These are phyloP conservation scores for Metarhizium rileyi DNA, from an alignment of 2,329 filamentous ascomycete genomes.

Conservation along the genomic window DNA sequence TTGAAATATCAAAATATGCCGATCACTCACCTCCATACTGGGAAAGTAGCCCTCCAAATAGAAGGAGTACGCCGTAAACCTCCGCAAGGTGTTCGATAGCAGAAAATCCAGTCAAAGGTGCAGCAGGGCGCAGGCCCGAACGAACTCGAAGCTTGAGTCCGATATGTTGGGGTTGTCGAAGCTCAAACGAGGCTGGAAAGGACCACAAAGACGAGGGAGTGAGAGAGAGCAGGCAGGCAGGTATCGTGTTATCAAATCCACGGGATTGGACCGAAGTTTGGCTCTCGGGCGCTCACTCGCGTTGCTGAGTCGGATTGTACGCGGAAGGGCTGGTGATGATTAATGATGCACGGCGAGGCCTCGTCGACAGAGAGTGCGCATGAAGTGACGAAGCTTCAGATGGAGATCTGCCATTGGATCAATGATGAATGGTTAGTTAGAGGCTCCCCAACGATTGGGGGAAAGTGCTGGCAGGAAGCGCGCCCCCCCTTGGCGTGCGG, in stretches of 20 bases:
- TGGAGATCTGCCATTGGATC: not conserved
- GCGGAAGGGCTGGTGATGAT: not conserved
- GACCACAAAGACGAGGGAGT: not conserved
- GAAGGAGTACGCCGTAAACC: not conserved
- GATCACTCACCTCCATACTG: slow-evolving; percentile 9
- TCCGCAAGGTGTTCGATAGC: not conserved
- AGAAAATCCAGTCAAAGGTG: not conserved
- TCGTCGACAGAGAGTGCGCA: not conserved
- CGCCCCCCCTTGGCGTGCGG: no score
- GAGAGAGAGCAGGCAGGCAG: not conserved
- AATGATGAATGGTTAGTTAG: not conserved
- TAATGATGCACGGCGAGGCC: not conserved
- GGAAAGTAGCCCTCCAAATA: not conserved
- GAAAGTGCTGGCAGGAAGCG: not conserved
- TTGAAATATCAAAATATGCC: not conserved
- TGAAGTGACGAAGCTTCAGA: not conserved
- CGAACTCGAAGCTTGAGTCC: no score
- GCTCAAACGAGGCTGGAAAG: not conserved
- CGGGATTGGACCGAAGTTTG: not conserved
- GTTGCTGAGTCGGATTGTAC: not conserved
- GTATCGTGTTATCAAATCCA: not conserved
- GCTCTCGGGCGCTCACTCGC: not conserved
- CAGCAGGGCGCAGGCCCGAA: not conserved
- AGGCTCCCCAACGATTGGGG: not conserved
- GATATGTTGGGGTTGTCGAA: not conserved